Conservation (phyloP, 306 rosid species). For the Psophocarpus tetragonolobus region DNA sequence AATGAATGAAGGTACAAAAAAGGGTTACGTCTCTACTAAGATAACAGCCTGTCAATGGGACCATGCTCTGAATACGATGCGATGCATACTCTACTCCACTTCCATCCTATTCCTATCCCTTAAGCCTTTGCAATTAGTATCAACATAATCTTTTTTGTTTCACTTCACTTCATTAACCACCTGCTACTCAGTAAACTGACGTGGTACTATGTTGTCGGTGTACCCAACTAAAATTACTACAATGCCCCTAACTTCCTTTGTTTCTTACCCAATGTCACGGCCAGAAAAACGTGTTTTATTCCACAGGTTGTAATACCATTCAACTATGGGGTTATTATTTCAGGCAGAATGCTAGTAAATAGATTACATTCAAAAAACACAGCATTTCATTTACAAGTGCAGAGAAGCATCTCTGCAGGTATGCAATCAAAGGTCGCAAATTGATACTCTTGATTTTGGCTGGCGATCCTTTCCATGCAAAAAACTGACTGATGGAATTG, state of each 20-base stretch:
- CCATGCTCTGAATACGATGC: background rate
- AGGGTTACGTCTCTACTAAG: background rate
- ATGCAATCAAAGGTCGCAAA: constrained; percentile 24
- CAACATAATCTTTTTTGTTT: background rate
- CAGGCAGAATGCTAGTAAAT: background rate
- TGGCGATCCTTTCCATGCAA: constrained; percentile 29
- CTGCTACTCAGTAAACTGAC: background rate
- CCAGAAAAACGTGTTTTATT: background rate
- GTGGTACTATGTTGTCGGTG: background rate
- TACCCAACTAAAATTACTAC: background rate
- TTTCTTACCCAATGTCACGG: background rate
- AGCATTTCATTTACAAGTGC: constrained; percentile 37
- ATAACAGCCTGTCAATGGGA: constrained; percentile 22
- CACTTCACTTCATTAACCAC: no score
- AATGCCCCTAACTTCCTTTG: background rate
- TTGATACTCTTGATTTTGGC: constrained; percentile 8
- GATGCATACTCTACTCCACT: background rate
- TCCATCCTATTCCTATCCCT: background rate
- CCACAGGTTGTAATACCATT: no score
- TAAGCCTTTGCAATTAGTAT: background rate
- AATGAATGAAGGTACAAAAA: no score
- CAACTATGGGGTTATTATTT: background rate
- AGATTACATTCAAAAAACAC: background rate
- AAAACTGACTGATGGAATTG: constrained; percentile 31
- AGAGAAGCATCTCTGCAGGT: constrained; percentile 30